phyloP scores from a whole-genome alignment of 2,329 filamentous ascomycete genomes.

The Myriosclerotinia curreyana region DNA sequence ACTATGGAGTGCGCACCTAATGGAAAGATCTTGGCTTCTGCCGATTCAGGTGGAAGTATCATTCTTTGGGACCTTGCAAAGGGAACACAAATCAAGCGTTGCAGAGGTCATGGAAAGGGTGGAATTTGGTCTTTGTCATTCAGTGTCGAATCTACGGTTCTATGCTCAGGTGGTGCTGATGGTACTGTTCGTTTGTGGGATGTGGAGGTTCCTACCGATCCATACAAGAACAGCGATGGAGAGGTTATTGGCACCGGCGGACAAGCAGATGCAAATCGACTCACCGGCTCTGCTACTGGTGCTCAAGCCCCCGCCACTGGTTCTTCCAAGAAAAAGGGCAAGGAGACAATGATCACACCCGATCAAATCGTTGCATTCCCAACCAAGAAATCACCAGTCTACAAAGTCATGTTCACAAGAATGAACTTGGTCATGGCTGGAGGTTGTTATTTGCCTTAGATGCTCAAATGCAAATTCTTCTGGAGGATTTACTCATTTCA shows the following conservation, averaged over 20 bases:
- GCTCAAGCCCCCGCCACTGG: slow-evolving; percentile 37
- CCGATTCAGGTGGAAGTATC: slow-evolving; percentile 84
- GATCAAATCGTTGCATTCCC: slow-evolving; percentile 95
- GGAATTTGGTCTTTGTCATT: slow-evolving; percentile 93
- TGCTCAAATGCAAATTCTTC: not conserved
- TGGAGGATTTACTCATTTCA: not conserved
- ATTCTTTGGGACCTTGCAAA: slow-evolving; percentile 92
- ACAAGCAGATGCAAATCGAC: slow-evolving; percentile 51
- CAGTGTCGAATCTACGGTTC: slow-evolving; percentile 85
- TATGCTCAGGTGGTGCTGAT: slow-evolving; percentile 88
- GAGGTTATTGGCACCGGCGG: slow-evolving; percentile 42
- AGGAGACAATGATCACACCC: slow-evolving; percentile 84
- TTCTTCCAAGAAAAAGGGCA: slow-evolving; percentile 69
- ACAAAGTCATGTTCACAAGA: slow-evolving; percentile 87
- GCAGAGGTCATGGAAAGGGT: slow-evolving; percentile 88
- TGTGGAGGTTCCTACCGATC: slow-evolving; percentile 68
- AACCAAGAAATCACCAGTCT: slow-evolving; percentile 93
- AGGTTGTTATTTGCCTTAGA: slow-evolving; percentile 54
- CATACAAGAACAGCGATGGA: slow-evolving; percentile 53
- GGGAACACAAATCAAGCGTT: slow-evolving; percentile 82
- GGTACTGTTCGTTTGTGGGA: slow-evolving; percentile 95
- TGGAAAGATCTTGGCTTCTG: slow-evolving; percentile 87
- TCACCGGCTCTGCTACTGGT: slow-evolving; percentile 39
- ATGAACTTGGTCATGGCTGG: slow-evolving; percentile 93
- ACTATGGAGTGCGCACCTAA: slow-evolving; percentile 81